phyloP scores from a whole-genome alignment of 805 yeast species.

The Ogataea nakhonphanomensis region DNA sequence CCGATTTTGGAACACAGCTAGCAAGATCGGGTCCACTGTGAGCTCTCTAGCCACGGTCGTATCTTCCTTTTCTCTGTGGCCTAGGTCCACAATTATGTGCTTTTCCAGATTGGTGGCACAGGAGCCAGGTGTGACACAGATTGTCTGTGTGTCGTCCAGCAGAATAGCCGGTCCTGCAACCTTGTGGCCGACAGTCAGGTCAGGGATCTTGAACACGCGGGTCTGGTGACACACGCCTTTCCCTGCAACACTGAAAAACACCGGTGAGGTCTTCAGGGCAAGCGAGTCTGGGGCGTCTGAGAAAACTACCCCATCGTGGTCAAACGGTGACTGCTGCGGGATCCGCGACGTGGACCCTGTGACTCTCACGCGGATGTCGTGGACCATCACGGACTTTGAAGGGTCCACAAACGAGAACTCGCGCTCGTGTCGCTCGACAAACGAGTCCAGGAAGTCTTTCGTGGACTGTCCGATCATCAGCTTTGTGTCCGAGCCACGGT shows the following conservation, averaged over 20 bases:
- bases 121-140: constrained; percentile 32
- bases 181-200: constrained; percentile 38
- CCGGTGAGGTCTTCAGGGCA: constrained; percentile 42
- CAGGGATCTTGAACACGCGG: constrained; percentile 37
- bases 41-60: constrained; percentile 29
- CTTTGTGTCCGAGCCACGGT: constrained; percentile 77
- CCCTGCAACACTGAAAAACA: constrained; percentile 68
- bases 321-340: constrained; percentile 13
- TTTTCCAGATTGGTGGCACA: constrained; percentile 30
- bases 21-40: constrained; percentile 8
- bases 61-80: constrained; percentile 30
- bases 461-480: constrained; percentile 49
- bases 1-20: constrained; percentile 11
- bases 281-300: constrained; percentile 76
- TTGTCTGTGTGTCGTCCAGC: constrained; percentile 36
- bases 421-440: constrained; percentile 51
- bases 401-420: constrained; percentile 65
- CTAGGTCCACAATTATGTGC: constrained; percentile 31
- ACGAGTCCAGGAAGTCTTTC: constrained; percentile 40
- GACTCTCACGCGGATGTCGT: constrained; percentile 59
- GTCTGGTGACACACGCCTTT: constrained; percentile 64
- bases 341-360: constrained; percentile 63
- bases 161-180: constrained; percentile 43
- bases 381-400: constrained; percentile 56
- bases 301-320: constrained; percentile 50